phyloP scores from a whole-genome alignment of 441 rosid species.

The Pelargonium citronellum region DNA sequence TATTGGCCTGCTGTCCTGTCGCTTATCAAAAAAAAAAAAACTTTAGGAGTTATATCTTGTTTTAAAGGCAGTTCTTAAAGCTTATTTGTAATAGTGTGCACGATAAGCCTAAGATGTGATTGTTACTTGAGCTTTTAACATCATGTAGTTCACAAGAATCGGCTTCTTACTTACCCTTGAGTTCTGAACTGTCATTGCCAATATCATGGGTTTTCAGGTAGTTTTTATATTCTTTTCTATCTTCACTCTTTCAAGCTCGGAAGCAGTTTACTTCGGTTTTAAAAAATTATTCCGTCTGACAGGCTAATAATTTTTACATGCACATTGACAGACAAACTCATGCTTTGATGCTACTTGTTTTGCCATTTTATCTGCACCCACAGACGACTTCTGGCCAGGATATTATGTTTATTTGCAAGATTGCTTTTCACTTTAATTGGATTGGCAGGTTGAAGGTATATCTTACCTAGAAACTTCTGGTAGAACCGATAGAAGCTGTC shows the following conservation, averaged over 20 bases:
- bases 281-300: background rate
- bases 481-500: constrained; percentile 30
- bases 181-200: too few species aligned
- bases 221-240: too few species aligned
- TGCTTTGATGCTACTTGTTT: background rate
- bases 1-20: too few species aligned
- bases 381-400: background rate
- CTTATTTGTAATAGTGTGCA: background rate
- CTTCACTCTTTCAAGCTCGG: background rate
- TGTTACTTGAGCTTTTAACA: background rate
- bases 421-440: constrained; percentile 23
- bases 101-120: background rate
- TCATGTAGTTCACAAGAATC: background rate
- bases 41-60: background rate
- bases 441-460: constrained; percentile 63
- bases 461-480: constrained; percentile 40
- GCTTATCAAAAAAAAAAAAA: too few species aligned
- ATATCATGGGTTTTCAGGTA: too few species aligned
- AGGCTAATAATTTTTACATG: constrained; percentile 3
- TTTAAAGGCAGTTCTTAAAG: background rate
- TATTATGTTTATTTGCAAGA: constrained; percentile 17
- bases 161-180: background rate
- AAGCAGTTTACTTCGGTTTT: too few species aligned
- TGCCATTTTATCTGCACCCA: background rate
- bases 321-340: background rate